Evolutionary conservation across 805 yeast species (phyloP), one percentile per base, ranked within the genome.

Genomic region (Teunomyces lycoperdinae): DNA sequence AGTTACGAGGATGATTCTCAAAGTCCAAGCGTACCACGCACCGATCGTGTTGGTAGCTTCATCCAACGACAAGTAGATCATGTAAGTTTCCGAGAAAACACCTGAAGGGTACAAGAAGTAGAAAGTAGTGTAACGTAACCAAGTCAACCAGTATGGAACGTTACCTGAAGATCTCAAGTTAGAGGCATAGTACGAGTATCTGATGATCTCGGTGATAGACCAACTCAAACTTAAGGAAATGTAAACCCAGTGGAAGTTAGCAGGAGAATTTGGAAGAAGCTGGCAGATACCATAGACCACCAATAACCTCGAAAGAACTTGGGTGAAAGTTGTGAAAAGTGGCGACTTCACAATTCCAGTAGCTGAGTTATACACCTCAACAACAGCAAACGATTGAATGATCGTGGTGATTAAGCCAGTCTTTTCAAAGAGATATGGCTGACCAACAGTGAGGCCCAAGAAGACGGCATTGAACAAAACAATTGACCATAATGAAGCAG

Each of bases 181-280:
- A 46, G 85, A 76, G 6, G 95, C 91, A 63, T 94, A 95, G 71
- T 81, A 94, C 38, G 89, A 78, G 68, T 94, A 94, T 64, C 99
- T 79, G 48, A 91, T 84, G 40, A 89, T 77, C 67, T 94, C 99
- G n/a, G 98, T 89, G 45, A 88, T 58, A n/a, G 94, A 81, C 99
- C 99, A 94, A 9, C 97, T 90, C 39, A 82, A 56, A 42, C 83
- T 74, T 64, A 92, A 77, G 1, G 92, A 73, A 48, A 83, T 67
- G 65, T 85, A 91, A 11, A 79, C 74, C 79, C 82, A 73, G 54
- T 74, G 76, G 55, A 56, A 45, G 55, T 78, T 75, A 27, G 89
- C 89, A 14, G 85, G 86, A 0, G 88, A 78, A 14, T 78, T 60
- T 7, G 98, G 97, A 53, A 90, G 73, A n/a, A 76, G 64, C 45